Conservation (phyloP, 2,329 filamentous ascomycete species). For the Paramyrothecium roridum region DNA sequence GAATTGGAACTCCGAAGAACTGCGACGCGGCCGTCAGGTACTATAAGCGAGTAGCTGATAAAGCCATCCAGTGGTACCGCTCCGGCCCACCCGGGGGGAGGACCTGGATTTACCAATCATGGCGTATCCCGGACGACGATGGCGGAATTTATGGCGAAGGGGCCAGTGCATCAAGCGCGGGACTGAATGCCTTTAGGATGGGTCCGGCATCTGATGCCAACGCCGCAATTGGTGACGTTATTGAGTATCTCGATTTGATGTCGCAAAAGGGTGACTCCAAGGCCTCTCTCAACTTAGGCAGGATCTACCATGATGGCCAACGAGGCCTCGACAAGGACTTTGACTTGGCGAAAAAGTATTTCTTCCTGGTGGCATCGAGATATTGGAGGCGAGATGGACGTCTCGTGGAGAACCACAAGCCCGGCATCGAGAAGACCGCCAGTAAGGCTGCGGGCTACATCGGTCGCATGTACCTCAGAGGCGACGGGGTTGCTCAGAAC, state of each 20-base stretch:
- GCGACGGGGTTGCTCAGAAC: slow-evolving; percentile 79
- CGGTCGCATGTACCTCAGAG: slow-evolving; percentile 84
- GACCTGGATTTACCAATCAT: slow-evolving; percentile 72
- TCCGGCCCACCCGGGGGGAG: slow-evolving; percentile 89
- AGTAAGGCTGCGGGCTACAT: slow-evolving; percentile 83
- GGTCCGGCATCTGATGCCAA: slow-evolving; percentile 75
- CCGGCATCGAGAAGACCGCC: slow-evolving; percentile 72
- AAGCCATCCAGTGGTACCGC: slow-evolving; percentile 82
- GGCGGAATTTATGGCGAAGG: slow-evolving; percentile 95
- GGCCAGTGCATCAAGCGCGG: slow-evolving; percentile 85
- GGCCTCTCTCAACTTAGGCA: slow-evolving; percentile 80
- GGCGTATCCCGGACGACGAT: slow-evolving; percentile 82
- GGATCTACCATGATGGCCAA: slow-evolving; percentile 85
- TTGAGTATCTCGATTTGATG: slow-evolving; percentile 90
- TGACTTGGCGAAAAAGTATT: slow-evolving; percentile 73
- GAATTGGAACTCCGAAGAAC: slow-evolving; percentile 80
- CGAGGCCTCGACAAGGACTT: slow-evolving; percentile 72
- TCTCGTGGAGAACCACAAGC: slow-evolving; percentile 64
- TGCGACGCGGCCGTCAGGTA: slow-evolving; percentile 83
- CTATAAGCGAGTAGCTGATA: slow-evolving; percentile 92
- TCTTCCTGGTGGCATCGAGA: slow-evolving; percentile 72
- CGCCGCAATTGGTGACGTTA: slow-evolving; percentile 85
- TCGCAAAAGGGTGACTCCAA: slow-evolving; percentile 86
- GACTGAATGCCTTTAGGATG: slow-evolving; percentile 72
- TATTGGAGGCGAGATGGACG: slow-evolving; percentile 83